Evolutionary conservation across 768 basidiomycete species (phyloP).

Genomic region (Phylloporus sp.): DNA sequence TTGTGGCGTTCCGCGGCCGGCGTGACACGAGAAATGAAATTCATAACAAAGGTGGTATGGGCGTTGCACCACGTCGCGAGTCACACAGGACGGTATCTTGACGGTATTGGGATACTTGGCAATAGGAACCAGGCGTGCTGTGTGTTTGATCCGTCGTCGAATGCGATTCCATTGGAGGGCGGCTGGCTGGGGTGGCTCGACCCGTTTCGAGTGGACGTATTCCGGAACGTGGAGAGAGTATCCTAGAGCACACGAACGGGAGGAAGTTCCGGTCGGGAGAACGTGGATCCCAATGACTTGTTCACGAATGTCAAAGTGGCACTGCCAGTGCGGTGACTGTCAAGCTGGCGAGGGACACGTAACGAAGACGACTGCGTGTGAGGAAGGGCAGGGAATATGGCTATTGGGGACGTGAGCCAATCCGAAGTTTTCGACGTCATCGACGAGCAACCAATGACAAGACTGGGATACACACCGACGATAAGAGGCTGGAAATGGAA

Average conservation of each 20-base stretch:
- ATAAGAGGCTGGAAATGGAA: slow-evolving; percentile 15
- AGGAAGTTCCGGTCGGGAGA: slow-evolving; percentile 7
- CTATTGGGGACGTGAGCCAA: background rate
- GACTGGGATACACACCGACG: background rate
- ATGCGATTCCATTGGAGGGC: no score
- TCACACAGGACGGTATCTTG: background rate
- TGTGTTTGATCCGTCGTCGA: no score
- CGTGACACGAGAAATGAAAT: slow-evolving; percentile 8
- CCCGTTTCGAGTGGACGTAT: background rate
- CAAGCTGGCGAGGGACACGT: no score
- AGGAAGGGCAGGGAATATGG: background rate
- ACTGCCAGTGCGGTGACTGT: no score
- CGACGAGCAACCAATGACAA: background rate
- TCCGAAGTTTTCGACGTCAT: background rate
- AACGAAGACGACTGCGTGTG: no score
- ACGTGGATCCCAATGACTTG: background rate
- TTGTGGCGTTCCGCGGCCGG: slow-evolving; percentile 15
- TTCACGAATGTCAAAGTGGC: no score
- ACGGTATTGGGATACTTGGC: background rate
- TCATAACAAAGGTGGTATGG: slow-evolving; percentile 4
- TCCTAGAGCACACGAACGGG: background rate
- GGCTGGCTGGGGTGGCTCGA: slow-evolving; percentile 8
- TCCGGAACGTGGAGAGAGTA: slow-evolving; percentile 9
- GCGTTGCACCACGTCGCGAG: background rate
- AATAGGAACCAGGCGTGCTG: slow-evolving; percentile 3